Conservation (phyloP, 139 green algal species). For the Chlorella sp. region DNA sequence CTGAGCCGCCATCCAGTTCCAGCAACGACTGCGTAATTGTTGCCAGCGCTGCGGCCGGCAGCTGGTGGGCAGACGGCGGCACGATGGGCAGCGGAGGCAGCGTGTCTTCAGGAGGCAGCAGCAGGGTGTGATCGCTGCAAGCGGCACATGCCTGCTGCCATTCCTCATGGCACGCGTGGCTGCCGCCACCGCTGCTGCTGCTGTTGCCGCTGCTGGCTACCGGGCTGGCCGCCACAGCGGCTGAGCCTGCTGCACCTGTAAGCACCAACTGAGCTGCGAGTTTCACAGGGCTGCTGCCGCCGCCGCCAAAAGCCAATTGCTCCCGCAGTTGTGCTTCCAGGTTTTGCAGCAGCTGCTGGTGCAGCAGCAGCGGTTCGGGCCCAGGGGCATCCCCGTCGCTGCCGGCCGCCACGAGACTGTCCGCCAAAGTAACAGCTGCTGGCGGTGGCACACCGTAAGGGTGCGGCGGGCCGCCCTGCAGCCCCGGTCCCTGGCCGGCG, state of each 20-base stretch:
- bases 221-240: not conserved
- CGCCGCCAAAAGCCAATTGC: not conserved
- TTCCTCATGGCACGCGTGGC: not conserved
- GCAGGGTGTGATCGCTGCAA: not conserved
- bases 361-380: not conserved
- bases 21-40: not conserved
- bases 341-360: slow-evolving; percentile 11
- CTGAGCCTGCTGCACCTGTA: not conserved
- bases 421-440: not conserved
- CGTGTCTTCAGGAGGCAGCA: not conserved
- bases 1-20: not conserved
- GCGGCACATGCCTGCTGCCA: not conserved
- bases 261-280: too few relatives aligned
- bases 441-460: not conserved
- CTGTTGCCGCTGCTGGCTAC: not conserved
- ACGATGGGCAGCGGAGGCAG: slow-evolving; percentile 9
- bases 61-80: not conserved
- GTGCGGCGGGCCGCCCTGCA: not conserved
- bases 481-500: not conserved
- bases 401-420: not conserved
- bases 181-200: not conserved
- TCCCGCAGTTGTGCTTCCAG: slow-evolving; percentile 6
- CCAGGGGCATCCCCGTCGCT: not conserved
- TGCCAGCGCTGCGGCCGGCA: not conserved
- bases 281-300: slow-evolving; percentile 1